Base-by-base conservation (phyloP, 352 stramenopile genomes). In the Pythium chondricola region DNA sequence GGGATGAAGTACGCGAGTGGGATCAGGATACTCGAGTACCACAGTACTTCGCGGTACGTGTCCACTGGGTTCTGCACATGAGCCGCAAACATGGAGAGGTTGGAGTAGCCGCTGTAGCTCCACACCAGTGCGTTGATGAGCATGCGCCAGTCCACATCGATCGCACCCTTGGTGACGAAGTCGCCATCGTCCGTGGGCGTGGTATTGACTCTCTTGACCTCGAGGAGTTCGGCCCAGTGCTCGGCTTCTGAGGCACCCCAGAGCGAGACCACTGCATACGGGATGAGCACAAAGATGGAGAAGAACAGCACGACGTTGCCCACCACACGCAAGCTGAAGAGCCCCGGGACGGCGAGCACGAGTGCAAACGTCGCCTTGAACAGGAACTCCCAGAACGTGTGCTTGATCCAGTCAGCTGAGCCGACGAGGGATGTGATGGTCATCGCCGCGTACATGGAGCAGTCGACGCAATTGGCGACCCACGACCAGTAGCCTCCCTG, bases 401-500 rank as follows among this genome's bases (percentile, higher is more conserved):
- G 63, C 1, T 61, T 43, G 13, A 61, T 37, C 10, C 49, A 22
- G 2, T 38, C 38, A n/a, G 14, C 14, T 1, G 56, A 26, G 0
- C 48, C 58, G 18, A 60, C 40, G 29, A 79, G 43, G 3, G 66
- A 47, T 1, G 43, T 29, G 40, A 85, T 50, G 2, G 66, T 59
- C 42, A 83, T 68, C 22, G 69, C 74, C 21, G 74, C 73, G 42
- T 91, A 85, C 26, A 89, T 63, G 26, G 79, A 73, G 38, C 71
- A 85, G 55, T 87, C 69, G 61, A 93, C 65, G 43, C 76, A 85
- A 44, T 86, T 88, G 20, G 75, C 71, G 30, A 92, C 62, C 82
- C 82, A 93, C 8, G 66, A 80, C 80, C 83, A 93, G 61, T 88
- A 93, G 6, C 77, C 78, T 1, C 78, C 74, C 32, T 88, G 80